These are phyloP conservation scores for Gnomoniopsis sp. DNA, from an alignment of 2,329 filamentous ascomycete genomes.

Conservation along the genomic window DNA sequence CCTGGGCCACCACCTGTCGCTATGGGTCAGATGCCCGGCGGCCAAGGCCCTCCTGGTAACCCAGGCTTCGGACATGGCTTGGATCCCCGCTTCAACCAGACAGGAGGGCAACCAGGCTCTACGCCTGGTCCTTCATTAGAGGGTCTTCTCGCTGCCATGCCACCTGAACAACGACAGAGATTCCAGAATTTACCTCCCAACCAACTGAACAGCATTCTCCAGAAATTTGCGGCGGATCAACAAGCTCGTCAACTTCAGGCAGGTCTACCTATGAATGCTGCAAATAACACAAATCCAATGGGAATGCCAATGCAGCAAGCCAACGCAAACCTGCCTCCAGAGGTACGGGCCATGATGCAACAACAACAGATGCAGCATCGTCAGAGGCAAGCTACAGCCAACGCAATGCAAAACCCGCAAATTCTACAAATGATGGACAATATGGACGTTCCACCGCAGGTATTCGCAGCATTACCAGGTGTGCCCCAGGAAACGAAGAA, in stretches of 20 bases:
- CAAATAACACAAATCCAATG: slow-evolving; percentile 10
- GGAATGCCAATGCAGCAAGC: slow-evolving; percentile 19
- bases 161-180: slow-evolving; percentile 41
- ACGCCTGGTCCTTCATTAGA: slow-evolving; percentile 34
- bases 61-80: slow-evolving; percentile 48
- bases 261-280: slow-evolving; percentile 20
- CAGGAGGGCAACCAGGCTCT: slow-evolving; percentile 34
- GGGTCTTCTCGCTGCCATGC: slow-evolving; percentile 42
- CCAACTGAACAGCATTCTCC: slow-evolving; percentile 49
- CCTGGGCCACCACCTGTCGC: slow-evolving; percentile 44
- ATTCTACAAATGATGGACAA: slow-evolving; percentile 40
- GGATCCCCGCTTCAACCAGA: slow-evolving; percentile 52
- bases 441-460: slow-evolving; percentile 41
- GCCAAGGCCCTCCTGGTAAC: slow-evolving; percentile 41
- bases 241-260: slow-evolving; percentile 22
- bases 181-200: slow-evolving; percentile 43
- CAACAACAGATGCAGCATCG: slow-evolving; percentile 21
- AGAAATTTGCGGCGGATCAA: slow-evolving; percentile 34
- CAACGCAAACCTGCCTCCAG: slow-evolving; percentile 16
- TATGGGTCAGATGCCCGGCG: slow-evolving; percentile 39
- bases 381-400: slow-evolving; percentile 6
- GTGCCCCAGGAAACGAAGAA: slow-evolving; percentile 44
- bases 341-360: slow-evolving; percentile 18
- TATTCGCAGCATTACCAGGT: slow-evolving; percentile 25
- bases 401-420: slow-evolving; percentile 25